Evolutionary conservation across 305 asterid genomes (phyloP), one percentile per base, ranked within the genome.

Genomic region (Fraxinus floribunda): DNA sequence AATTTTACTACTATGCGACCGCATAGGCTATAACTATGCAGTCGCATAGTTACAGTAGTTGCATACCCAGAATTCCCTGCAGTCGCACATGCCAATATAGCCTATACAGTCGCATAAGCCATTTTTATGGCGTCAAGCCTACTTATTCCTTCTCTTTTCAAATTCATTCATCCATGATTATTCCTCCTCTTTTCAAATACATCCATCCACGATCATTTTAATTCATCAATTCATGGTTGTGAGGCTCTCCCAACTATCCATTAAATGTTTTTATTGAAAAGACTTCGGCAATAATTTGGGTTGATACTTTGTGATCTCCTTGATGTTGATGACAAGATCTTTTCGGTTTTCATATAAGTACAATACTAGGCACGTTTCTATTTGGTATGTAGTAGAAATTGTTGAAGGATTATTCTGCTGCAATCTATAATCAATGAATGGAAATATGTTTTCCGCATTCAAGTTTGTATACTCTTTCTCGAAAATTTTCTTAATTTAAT

Each of bases 221-320:
- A 35, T 30, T 30, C 4, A 30, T 30, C 34, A 2, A 30, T 30
- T 97, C 99, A 41, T 95, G 99, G 99, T 77, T 95, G 89, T 94
- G 88, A 94, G 68, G 75, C 68, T 20, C 78, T 76, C 32, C 41
- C 39, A 22, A 49, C 8, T 32, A 7, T 2, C 29, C 5, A 46
- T 83, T 78, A 3, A 46, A 0, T 41, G 49, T 74, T 30, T 16
- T 32, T 29, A 77, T 39, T 57, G 38, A 41, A 4, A 7, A 64
- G 82, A 36, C 29, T 64, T 36, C 39, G 38, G 71, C 38, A 20
- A 78, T 46, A 71, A 77, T 75, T 84, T 29, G 9, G 80, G 79
- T 76, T 74, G 41, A 77, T 22, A 8, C 36, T 60, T 20, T 74
- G 20, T 77, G 80, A 70, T 83, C 75, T 76, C 52, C 87, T 30